phyloP scores from a whole-genome alignment of 2,329 filamentous ascomycete genomes.

The Pyrenophora teres region DNA sequence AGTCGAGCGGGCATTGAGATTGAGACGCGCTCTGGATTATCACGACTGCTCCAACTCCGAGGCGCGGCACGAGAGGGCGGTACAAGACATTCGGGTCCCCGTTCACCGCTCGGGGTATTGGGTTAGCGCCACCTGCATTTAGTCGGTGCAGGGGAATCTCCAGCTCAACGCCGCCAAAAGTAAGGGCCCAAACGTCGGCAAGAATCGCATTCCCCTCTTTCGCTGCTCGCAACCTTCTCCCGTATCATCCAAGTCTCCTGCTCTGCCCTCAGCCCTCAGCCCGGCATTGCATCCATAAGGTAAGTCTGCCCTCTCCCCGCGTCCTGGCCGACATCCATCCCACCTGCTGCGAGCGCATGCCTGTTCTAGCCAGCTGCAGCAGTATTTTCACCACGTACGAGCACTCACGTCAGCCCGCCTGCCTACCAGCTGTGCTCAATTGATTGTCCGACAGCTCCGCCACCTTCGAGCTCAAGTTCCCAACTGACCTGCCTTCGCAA shows the following conservation, averaged over 20 bases:
- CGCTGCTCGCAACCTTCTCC: constrained; percentile 30
- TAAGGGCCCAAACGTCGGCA: constrained; percentile 38
- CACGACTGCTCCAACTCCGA: constrained; percentile 8
- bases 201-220: constrained; percentile 24
- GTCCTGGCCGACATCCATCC: constrained; percentile 15
- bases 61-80: constrained; percentile 3
- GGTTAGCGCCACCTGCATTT: constrained; percentile 32
- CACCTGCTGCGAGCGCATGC: constrained; percentile 20
- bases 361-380: constrained; percentile 23
- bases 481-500: constrained; percentile 22
- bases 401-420: constrained; percentile 38
- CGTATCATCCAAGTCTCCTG: constrained; percentile 30
- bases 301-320: constrained; percentile 22
- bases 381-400: constrained; percentile 25
- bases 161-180: constrained; percentile 38
- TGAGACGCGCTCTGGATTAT: background rate
- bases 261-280: constrained; percentile 22
- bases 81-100: constrained; percentile 35
- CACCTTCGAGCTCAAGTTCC: constrained; percentile 3
- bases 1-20: background rate
- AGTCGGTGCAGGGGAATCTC: constrained; percentile 29
- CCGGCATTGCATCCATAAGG: constrained; percentile 35
- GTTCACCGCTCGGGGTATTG: constrained; percentile 37
- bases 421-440: constrained; percentile 15
- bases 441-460: constrained; percentile 1